Evolutionary conservation across 1,284 basidiomycete genomes (phyloP).

Genomic region (Cryptococcus sp.): DNA sequence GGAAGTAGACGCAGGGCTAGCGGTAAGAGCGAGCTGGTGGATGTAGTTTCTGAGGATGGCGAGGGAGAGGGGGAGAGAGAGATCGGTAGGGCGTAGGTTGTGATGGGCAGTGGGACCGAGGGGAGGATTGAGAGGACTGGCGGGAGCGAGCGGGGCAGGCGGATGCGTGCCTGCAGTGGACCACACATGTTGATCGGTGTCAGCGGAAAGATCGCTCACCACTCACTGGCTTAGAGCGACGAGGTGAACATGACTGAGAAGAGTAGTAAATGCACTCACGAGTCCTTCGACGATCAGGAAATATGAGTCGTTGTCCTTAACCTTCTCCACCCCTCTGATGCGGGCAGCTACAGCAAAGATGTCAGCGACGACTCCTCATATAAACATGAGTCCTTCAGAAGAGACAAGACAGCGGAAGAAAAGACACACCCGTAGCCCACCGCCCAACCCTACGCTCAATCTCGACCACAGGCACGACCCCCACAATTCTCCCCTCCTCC

Average conservation of each 20-base stretch:
- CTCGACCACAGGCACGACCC: slow-evolving; percentile 45
- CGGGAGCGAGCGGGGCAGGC: slow-evolving; percentile 44
- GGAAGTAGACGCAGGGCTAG: slow-evolving; percentile 38
- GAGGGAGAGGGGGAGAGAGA: slow-evolving; percentile 3
- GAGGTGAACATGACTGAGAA: no score
- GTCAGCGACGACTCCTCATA: not conserved
- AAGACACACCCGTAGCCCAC: slow-evolving; percentile 46
- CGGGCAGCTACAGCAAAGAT: slow-evolving; percentile 31
- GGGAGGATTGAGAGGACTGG: slow-evolving; percentile 47
- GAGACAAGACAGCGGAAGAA: not conserved
- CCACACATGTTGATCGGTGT: not conserved
- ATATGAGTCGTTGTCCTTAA: slow-evolving; percentile 20
- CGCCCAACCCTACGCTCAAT: slow-evolving; percentile 45
- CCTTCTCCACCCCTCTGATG: slow-evolving; percentile 40
- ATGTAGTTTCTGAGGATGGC: slow-evolving; percentile 9
- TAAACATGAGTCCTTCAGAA: not conserved
- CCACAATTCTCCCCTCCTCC: slow-evolving; percentile 25
- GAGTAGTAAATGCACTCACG: slow-evolving; percentile 19
- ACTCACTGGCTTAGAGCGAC: no score
- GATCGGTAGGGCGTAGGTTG: slow-evolving; percentile 42
- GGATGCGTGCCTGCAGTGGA: slow-evolving; percentile 33
- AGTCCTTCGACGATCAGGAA: slow-evolving; percentile 42
- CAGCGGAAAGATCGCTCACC: no score
- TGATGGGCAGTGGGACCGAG: slow-evolving; percentile 33
- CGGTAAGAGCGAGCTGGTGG: slow-evolving; percentile 31